These are phyloP conservation scores for Aspergillus proliferans DNA, from an alignment of 2,329 filamentous ascomycete genomes.

Conservation along the genomic window DNA sequence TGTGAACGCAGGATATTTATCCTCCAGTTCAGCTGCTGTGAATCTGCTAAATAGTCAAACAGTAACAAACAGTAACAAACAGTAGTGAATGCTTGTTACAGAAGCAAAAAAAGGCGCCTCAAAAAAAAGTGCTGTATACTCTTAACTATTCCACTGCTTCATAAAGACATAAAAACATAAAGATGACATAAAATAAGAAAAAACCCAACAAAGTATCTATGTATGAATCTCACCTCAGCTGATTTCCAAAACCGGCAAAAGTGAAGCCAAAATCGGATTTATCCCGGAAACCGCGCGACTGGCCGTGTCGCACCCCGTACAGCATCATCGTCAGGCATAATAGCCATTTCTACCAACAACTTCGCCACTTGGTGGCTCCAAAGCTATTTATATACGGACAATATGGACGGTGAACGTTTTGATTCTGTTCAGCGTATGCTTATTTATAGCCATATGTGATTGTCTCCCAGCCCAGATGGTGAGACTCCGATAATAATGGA, in stretches of 20 bases:
- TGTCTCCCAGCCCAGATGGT: slow-evolving; percentile 6
- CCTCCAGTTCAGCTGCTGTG: too few relatives aligned
- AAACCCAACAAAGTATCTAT: too few relatives aligned
- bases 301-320: background rate
- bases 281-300: background rate
- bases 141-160: background rate
- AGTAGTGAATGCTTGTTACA: too few relatives aligned
- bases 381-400: slow-evolving; percentile 1
- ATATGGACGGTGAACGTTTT: background rate
- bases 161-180: background rate
- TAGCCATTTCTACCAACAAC: background rate
- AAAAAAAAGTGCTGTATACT: background rate
- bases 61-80: too few relatives aligned
- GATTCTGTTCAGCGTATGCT: background rate
- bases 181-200: too few relatives aligned
- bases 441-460: slow-evolving; percentile 8
- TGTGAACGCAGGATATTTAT: background rate
- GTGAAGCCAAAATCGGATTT: background rate
- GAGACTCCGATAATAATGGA: slow-evolving; percentile 22
- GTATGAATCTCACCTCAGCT: too few relatives aligned
- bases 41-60: too few relatives aligned
- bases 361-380: background rate
- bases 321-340: background rate
- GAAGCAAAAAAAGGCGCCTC: too few relatives aligned
- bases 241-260: background rate